phyloP scores from a whole-genome alignment of 306 rosid genomes.

The Medicago truncatula region MtrunA17r5.0-ANR NC_053048.1:39190001-39190500 shows the following conservation, averaged over 20 bases:
- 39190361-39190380: conserved; percentile 40
- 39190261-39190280: conserved; percentile 12
- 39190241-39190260: background rate
- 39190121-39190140: conserved; percentile 48
- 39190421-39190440: no score
- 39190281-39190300: background rate
- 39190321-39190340: background rate
- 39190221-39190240: conserved; percentile 16
- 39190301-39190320: background rate
- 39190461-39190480: no score
- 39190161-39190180: background rate
- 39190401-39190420: background rate
- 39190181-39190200: background rate
- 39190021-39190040: background rate
- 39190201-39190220: background rate
- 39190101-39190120: conserved; percentile 35
- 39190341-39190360: conserved; percentile 4
- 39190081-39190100: background rate
- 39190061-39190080: background rate
- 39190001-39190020: background rate
- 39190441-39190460: no score
- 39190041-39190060: background rate
- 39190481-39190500: no score
- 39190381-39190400: conserved; percentile 14
- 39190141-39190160: background rate